Evolutionary conservation across 1,284 basidiomycete genomes (phyloP).

Genomic region (Athelia sp.): DNA sequence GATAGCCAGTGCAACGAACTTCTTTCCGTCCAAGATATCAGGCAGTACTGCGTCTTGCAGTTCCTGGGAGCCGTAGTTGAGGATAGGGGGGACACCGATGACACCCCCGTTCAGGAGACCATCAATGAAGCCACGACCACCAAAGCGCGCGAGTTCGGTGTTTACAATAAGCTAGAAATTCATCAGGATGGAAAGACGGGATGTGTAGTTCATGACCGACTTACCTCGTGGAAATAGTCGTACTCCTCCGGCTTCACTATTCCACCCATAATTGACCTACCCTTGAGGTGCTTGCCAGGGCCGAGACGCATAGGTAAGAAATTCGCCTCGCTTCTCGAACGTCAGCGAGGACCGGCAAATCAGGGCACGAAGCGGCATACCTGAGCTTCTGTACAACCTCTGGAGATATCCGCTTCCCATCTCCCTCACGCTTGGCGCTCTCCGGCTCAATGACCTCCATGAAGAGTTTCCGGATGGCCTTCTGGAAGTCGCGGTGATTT

Average conservation of each 20-base stretch:
- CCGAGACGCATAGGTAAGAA: constrained; percentile 93
- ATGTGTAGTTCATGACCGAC: constrained; percentile 5
- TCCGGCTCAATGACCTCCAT: constrained; percentile 61
- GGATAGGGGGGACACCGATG: constrained; percentile 79
- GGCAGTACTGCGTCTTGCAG: constrained; percentile 70
- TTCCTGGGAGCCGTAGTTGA: constrained; percentile 83
- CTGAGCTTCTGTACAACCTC: constrained; percentile 70
- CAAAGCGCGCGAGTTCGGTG: constrained; percentile 80
- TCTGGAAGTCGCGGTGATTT: constrained; percentile 63
- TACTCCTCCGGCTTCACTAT: constrained; percentile 90
- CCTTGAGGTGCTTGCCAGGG: constrained; percentile 85
- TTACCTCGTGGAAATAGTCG: constrained; percentile 75
- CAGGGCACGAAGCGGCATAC: constrained; percentile 44
- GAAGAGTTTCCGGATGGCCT: constrained; percentile 59
- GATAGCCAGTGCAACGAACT: constrained; percentile 72
- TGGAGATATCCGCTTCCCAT: constrained; percentile 73
- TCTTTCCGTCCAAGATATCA: constrained; percentile 72
- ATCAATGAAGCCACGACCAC: constrained; percentile 82
- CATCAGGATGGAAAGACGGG: constrained; percentile 5
- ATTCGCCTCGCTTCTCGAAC: constrained; percentile 51
- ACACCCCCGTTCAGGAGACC: constrained; percentile 79
- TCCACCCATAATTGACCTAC: constrained; percentile 79
- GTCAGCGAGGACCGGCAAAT: background rate
- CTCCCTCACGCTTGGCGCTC: constrained; percentile 68
- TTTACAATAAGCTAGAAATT: constrained; percentile 70